Base-by-base conservation (phyloP, 108 stramenopile genomes). In the Schizochytrium sp. region DNA sequence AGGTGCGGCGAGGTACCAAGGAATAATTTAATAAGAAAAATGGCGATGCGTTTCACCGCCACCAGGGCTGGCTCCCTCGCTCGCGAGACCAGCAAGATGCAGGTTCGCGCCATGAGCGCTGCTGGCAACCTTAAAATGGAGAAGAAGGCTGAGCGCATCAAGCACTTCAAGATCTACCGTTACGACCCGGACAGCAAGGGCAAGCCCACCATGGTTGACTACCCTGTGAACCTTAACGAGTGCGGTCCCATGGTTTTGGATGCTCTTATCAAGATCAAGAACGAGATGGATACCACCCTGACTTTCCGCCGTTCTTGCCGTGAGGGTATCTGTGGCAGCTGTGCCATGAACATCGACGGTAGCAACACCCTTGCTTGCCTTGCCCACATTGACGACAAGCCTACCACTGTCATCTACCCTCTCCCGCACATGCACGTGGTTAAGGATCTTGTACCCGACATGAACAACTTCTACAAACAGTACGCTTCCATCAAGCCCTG, bases 321-420 rank as follows among this genome's bases (percentile, higher is more conserved):
- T 7, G 98, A 99, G 92, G 98, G 98, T 0, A 99, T 99, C 90
- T 99, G 98, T 89, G 98, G 98, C 90, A 95, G 95, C 3, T 99
- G 98, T 91, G 97, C 98, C 92, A 99, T 99, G 98, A 99, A 99
- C 92, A 98, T 99, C 90, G 94, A 98, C 90, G 98, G 98, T n/a
- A 92, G 90, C 91, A 99, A 99, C 92, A 97, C 96, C 7, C 91
- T 99, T 87, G 89, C 89, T 28, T 89, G 89, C 93, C 94, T 99
- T 56, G 94, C 94, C 87, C 97, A 97, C 93, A 98, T 99, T 92
- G 96, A 98, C 44, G 76, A 90, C 56, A 92, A 88, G 72, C 73
- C 72, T 57, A 92, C 92, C 57, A 91, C 90, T 41, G 93, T 93
- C 93, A 96, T 99, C 91, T 97, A 99, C 93, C 98, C 98, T 1